Base-by-base conservation (phyloP, 2,329 filamentous ascomycete species). In the Aspergillus texensis region DNA sequence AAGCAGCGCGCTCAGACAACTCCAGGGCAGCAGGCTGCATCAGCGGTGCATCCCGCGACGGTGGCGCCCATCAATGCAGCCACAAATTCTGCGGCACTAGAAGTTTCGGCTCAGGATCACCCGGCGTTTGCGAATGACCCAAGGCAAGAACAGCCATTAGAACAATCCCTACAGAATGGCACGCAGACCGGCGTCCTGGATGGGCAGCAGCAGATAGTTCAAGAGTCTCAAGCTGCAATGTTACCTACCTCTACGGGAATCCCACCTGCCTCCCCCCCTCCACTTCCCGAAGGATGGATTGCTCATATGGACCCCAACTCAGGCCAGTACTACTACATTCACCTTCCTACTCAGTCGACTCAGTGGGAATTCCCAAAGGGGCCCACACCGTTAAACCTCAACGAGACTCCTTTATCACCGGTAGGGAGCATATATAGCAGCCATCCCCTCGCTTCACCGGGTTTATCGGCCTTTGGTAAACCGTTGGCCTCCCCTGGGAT, bases 331-430 rank as follows among this genome's bases (percentile, higher is more conserved):
- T 99, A 99, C 78, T 99, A 99, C 74, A 99, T 99, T 64, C 95
- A 99, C 77, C 85, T 99, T 34, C 91, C 94, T 1, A 94, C 92
- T 0, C 95, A 98, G 75, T 93, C 94, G 3, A 99, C 95, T 0
- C 95, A 99, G 75, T 99, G 95, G 95, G 95, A 99, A 74, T 98
- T 98, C 70, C 95, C 95, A 32, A 98, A 97, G 79, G 94, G 94
- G 0, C 94, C 94, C 0, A 97, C 93, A 28, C 94, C 94, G 1
- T 84, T 97, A 60, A 91, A 92, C 66, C 86, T 96, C 67, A 93
- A 96, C 64, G 86, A 91, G 16, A 84, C 88, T 19, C 94, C 94
- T 0, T 81, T 97, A 62, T 97, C 94, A 8, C 94, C 94, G 0
- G 90, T 90, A 0, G 88, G 88, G 6, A 92, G 89, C 57, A 90